Conservation (phyloP, 208 protist genomes). For the Leishmania major region DNA sequence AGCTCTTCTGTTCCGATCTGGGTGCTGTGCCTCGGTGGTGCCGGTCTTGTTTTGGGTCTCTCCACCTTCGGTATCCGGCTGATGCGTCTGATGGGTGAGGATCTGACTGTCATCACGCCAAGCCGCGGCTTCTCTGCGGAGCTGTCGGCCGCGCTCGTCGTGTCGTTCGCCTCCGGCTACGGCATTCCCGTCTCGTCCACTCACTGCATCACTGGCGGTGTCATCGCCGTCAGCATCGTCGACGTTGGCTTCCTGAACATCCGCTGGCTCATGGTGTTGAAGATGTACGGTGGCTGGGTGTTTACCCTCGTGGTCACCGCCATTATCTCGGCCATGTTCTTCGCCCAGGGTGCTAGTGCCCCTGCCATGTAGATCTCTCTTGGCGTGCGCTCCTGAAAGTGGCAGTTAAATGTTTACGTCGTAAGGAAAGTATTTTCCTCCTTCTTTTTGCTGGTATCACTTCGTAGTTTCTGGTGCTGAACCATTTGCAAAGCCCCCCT, state of each 20-base stretch:
- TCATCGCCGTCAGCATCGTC: conserved; percentile 73
- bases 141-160: conserved; percentile 60
- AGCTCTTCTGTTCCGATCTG: conserved; percentile 44
- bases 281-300: conserved; percentile 70
- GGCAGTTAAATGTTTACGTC: neutral
- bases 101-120: conserved; percentile 69
- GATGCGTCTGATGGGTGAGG: conserved; percentile 65
- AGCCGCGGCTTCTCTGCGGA: conserved; percentile 66
- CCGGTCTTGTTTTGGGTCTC: conserved; percentile 61
- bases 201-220: conserved; percentile 86
- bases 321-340: conserved; percentile 53
- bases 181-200: conserved; percentile 88
- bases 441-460: neutral
- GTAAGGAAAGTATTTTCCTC: neutral
- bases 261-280: conserved; percentile 64
- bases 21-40: conserved; percentile 63
- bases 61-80: conserved; percentile 63
- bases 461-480: neutral
- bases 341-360: conserved; percentile 59
- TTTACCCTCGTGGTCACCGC: conserved; percentile 53
- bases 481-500: neutral
- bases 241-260: conserved; percentile 59
- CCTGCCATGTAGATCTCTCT: conserved; percentile 21
- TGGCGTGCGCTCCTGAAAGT: neutral
- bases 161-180: conserved; percentile 69